These are phyloP conservation scores for Neurospora pannonica DNA, from an alignment of 495 filamentous ascomycete genomes.

Conservation along the genomic window DNA sequence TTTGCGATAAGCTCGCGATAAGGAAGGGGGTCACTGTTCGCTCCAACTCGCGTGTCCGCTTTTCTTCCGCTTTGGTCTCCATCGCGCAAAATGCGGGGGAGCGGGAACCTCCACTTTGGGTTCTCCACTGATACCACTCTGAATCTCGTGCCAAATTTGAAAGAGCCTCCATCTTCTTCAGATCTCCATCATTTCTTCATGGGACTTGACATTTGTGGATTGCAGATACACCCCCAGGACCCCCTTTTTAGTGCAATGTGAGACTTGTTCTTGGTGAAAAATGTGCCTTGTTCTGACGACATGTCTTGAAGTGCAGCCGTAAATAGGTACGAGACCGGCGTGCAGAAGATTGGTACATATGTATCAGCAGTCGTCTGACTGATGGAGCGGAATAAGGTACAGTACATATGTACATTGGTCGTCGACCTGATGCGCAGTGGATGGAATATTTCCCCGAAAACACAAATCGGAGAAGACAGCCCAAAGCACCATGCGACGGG, in stretches of 20 bases:
- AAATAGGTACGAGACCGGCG: neutral
- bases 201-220: neutral
- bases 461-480: neutral
- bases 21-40: conserved; percentile 1
- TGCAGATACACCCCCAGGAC: neutral
- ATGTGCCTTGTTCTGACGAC: neutral
- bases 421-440: neutral
- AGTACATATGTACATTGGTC: neutral
- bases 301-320: neutral
- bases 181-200: neutral
- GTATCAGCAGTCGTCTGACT: neutral
- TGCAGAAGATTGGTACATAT: neutral
- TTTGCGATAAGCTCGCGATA: conserved; percentile 14
- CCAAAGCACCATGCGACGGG: neutral
- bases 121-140: neutral
- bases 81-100: conserved; percentile 5
- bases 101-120: neutral
- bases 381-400: neutral
- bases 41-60: neutral
- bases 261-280: neutral
- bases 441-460: neutral
- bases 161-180: neutral
- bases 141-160: neutral
- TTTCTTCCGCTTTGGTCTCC: neutral
- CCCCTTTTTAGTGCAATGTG: neutral